Evolutionary conservation across 148 eudicot genomes (phyloP).

Genomic region (Rhododendron kiyosumense): DNA sequence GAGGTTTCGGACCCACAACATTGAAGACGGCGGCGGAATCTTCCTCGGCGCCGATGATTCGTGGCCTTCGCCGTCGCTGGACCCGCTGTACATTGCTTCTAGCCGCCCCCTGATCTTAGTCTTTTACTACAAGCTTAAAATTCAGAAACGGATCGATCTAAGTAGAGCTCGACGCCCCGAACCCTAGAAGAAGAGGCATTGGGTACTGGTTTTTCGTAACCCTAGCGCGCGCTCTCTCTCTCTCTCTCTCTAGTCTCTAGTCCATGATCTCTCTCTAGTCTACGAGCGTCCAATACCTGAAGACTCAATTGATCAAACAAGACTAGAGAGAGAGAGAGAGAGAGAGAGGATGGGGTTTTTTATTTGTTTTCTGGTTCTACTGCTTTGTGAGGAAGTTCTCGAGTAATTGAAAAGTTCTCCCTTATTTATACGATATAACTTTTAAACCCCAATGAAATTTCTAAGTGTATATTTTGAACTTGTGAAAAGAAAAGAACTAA

Average conservation of each 20-base stretch:
- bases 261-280: neutral
- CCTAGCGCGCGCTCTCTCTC: neutral
- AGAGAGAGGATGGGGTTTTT: neutral
- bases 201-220: neutral
- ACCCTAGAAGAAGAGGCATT: constrained; percentile 14
- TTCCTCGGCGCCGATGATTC: constrained; percentile 53
- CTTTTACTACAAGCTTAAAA: neutral
- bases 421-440: too few species aligned
- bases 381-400: neutral
- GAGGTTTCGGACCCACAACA: constrained; percentile 96
- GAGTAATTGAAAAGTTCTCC: neutral
- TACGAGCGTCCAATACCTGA: neutral
- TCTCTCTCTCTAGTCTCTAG: neutral
- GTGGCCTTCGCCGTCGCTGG: constrained; percentile 75
- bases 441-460: neutral
- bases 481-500: too few species aligned
- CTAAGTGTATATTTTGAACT: too few species aligned
- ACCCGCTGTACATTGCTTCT: constrained; percentile 63
- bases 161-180: neutral
- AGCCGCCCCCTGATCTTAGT: neutral
- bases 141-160: neutral
- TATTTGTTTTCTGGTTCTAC: neutral
- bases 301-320: neutral
- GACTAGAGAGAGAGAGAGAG: neutral
- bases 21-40: constrained; percentile 86